These are phyloP conservation scores for Astragalus membranaceus DNA, from an alignment of 306 rosid species.

Conservation along the genomic window DNA sequence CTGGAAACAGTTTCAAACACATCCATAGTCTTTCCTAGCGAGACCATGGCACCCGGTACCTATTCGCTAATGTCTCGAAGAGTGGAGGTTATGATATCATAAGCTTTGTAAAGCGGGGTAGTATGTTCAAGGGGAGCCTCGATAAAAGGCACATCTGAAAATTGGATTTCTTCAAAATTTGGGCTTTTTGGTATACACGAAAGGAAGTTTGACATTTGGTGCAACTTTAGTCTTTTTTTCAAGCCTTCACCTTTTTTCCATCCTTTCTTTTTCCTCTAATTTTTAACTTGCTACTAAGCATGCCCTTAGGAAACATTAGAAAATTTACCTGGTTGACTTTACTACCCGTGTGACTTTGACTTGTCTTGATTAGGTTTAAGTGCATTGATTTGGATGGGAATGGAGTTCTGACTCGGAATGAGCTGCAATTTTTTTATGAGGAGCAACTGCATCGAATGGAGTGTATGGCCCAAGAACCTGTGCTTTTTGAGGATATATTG, in stretches of 20 bases:
- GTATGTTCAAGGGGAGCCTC: not conserved
- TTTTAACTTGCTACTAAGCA: not conserved
- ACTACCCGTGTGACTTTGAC: constrained; percentile 13
- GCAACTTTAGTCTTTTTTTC: not conserved
- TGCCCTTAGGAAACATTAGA: not conserved
- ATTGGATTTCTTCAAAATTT: not conserved
- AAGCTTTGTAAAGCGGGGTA: not conserved
- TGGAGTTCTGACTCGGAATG: constrained; percentile 83
- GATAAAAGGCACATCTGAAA: not conserved
- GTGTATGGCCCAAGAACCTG: constrained; percentile 99
- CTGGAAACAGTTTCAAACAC: not conserved
- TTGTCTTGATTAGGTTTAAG: constrained; percentile 70
- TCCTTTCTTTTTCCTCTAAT: not conserved
- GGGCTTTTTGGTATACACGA: constrained; percentile 1
- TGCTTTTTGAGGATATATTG: constrained; percentile 95
- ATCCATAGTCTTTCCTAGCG: not conserved
- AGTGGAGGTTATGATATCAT: not conserved
- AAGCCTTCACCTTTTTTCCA: not conserved
- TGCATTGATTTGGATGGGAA: constrained; percentile 98
- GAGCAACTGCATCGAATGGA: constrained; percentile 99
- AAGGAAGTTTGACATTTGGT: not conserved
- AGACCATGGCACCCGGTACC: not conserved
- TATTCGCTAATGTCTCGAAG: not conserved
- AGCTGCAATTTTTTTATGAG: constrained; percentile 96
- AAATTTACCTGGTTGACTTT: constrained; percentile 9